Conservation (phyloP, 176 grass and related monocot species). For the Paspalum notatum region DNA sequence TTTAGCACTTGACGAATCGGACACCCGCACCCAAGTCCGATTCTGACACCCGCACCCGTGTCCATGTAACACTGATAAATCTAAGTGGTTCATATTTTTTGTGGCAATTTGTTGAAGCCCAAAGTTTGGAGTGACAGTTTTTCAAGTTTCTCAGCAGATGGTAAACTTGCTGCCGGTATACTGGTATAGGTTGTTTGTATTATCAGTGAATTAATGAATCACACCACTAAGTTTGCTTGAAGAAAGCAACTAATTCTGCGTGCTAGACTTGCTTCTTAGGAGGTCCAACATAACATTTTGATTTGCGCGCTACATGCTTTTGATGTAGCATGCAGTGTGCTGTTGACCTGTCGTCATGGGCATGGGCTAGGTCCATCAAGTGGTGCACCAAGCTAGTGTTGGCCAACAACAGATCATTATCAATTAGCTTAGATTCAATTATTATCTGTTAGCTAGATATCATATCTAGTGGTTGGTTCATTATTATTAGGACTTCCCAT, state of each 20-base stretch:
- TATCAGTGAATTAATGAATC: too few species aligned
- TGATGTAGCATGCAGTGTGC: constrained; percentile 8
- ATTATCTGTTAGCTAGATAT: background rate
- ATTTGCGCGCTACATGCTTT: background rate
- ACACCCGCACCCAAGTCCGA: too few species aligned
- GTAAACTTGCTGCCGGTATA: constrained; percentile 33
- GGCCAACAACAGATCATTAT: background rate
- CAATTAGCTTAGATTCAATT: background rate
- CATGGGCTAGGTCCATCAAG: background rate
- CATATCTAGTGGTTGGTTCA: constrained; percentile 5
- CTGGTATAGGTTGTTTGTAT: too few species aligned
- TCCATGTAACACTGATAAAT: too few species aligned
- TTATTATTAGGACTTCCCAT: background rate
- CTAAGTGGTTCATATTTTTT: background rate
- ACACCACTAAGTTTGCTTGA: constrained; percentile 8
- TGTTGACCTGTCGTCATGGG: background rate
- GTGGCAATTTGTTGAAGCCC: background rate
- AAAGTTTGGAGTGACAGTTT: background rate
- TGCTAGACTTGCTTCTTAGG: constrained; percentile 18
- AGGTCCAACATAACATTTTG: constrained; percentile 1
- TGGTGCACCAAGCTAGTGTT: background rate
- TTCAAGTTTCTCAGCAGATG: constrained; percentile 26
- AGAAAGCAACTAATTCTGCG: constrained; percentile 23
- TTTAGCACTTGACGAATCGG: too few species aligned
- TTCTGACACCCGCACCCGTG: too few species aligned